Base-by-base conservation (phyloP, 371 early-diverging fungal genomes). In the Mortierella sp. region DNA sequence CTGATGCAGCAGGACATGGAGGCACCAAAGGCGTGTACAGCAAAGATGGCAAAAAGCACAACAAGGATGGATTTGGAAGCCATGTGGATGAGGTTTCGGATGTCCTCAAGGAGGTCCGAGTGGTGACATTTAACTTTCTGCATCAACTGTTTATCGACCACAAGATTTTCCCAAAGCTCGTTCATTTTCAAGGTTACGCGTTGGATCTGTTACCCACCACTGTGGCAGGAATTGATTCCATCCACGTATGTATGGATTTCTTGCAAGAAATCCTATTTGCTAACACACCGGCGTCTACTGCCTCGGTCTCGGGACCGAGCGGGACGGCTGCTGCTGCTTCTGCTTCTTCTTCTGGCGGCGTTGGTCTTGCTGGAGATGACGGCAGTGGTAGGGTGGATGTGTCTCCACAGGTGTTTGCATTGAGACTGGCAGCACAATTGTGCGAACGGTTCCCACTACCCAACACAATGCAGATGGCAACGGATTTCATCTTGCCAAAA, bases 111-210 rank as follows among this genome's bases (percentile, higher is more conserved):
- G 72, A 70, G 27, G 76, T 81, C 17, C 82, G 83, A 10, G 67
- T 73, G 17, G 63, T 78, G 4, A 83, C 85, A 3, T 88, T 86
- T 57, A 76, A 79, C 22, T 88, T 86, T 48, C 66, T 86, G 55
- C 88, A 88, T 50, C 73, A 80, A 22, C 61, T 85, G 5, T 88
- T 86, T 64, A 81, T 86, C 50, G 86, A 88, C 47, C 81, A 82
- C 57, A 82, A 81, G 74, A 57, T 85, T 17, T 72, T 86, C n/a
- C 81, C 80, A 37, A 88, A 88, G 58, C 77, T 85, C 16, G 48
- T 88, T n/a, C 88, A 88, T 58, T 88, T 88, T 47, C 86, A 88
- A 53, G 86, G 86, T 0, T 88, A 88, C 55, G 67, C 86, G 9
- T 69, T 79, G 43, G 83, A 86, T 12, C 71, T 88, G 8, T 76